Evolutionary conservation across 345 rosid species (phyloP).

Genomic region (Eucalyptus curtisii): DNA sequence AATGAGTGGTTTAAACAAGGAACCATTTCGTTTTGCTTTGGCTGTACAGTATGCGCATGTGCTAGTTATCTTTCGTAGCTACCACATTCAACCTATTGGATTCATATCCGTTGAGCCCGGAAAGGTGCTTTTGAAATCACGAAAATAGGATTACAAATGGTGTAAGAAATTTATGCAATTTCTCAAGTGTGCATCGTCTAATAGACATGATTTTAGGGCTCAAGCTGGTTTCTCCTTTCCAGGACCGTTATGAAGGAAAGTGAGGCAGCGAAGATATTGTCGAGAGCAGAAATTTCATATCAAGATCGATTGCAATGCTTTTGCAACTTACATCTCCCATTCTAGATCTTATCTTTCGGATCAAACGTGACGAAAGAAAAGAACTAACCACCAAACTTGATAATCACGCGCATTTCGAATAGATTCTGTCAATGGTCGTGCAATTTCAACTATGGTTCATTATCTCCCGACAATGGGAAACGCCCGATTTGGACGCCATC

Average conservation of each 20-base stretch:
- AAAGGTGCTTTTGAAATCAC: neutral
- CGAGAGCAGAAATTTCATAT: neutral
- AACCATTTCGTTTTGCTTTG: fast-evolving
- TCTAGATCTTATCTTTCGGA: neutral
- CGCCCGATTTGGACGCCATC: neutral
- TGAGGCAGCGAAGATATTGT: neutral
- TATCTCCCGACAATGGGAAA: neutral
- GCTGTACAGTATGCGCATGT: fast-evolving
- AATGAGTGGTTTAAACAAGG: fast-evolving
- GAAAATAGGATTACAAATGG: neutral
- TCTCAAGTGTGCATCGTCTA: neutral
- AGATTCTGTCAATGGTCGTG: neutral
- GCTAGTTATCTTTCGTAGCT: neutral
- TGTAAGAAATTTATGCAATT: neutral
- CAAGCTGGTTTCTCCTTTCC: neutral
- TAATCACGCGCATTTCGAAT: fast-evolving
- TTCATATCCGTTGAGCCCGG: fast-evolving
- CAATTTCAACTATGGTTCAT: neutral
- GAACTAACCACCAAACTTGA: neutral
- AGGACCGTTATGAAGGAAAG: neutral
- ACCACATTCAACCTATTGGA: neutral
- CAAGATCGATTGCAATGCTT: neutral
- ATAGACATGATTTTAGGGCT: neutral
- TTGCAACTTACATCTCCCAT: neutral
- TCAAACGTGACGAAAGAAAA: too few relatives aligned